phyloP scores from a whole-genome alignment of 495 filamentous ascomycete species.

The Aspergillus sclerotioniger region DNA sequence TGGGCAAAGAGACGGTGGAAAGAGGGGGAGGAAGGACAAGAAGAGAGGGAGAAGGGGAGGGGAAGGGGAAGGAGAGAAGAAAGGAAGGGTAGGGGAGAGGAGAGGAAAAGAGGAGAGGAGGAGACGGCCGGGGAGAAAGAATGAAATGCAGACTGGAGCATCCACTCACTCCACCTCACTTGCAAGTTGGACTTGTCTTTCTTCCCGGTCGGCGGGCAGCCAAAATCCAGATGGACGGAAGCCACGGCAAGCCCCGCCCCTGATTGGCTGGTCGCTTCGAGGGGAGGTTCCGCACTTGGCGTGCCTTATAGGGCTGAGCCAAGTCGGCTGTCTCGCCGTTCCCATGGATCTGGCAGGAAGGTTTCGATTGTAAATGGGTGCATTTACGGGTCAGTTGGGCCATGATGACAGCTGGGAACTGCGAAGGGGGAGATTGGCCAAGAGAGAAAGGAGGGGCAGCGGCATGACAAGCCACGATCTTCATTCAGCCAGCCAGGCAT shows the following conservation, averaged over 20 bases:
- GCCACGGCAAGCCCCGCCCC: background rate
- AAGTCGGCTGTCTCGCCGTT: background rate
- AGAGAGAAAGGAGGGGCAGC: background rate
- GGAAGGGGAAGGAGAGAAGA: slow-evolving; percentile 6
- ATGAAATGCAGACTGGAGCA: no score
- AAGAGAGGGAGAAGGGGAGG: slow-evolving; percentile 1
- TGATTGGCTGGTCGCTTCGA: slow-evolving; percentile 5
- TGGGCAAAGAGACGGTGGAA: background rate
- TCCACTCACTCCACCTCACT: no score
- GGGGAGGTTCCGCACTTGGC: slow-evolving; percentile 11
- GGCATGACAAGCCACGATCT: background rate
- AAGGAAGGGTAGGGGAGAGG: background rate
- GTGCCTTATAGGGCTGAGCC: slow-evolving; percentile 21
- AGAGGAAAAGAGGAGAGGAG: background rate
- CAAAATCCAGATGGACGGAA: background rate
- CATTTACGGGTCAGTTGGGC: background rate
- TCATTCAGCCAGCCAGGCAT: background rate
- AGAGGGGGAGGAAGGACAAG: background rate
- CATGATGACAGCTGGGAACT: background rate
- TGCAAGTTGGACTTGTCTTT: no score
- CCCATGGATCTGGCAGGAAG: background rate
- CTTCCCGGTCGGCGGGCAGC: no score
- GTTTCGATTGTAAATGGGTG: background rate
- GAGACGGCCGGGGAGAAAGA: background rate
- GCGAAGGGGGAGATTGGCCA: background rate